Evolutionary conservation across 2,329 filamentous ascomycete species (phyloP), one percentile per base, ranked within the genome.

Genomic region (Trichoderma sp.): DNA sequence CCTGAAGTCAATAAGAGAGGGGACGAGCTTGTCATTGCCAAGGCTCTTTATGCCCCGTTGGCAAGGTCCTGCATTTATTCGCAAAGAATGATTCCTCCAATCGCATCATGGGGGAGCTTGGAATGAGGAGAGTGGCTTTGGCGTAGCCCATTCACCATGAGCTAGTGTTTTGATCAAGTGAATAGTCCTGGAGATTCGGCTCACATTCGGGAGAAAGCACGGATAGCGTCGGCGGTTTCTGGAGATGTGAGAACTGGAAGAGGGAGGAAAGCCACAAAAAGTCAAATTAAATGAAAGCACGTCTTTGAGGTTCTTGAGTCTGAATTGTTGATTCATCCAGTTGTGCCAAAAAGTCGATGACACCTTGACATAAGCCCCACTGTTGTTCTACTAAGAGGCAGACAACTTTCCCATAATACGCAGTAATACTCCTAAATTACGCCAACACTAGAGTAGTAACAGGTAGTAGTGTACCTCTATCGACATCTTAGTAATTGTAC

Each of bases 71-170:
- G 28, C 12, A 50, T 53, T 53, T 28, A 36, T 69, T 11, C 57
- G 55, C 67, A 47, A n/a, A 8, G 39, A 69, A 53, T 53, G 55
- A 69, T 68, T 61, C 66, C 66, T 68, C 66, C 66, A 68, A 68
- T 68, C 55, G 32, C 30, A 30, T 15, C n/a, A 20, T 15, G 20
- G 7, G 1, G 9, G 36, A 58, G 39, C 11, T 28, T 23, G 28
- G 9, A 30, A 50, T 28, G 36, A 20, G 36, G 23, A 28, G 59
- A 20, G 59, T 9, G 26, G 62, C 62, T 50, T 50, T 64, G 26
- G n/a, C 6, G 11, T 64, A 32, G 36, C 3, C 39, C 6, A 20
- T 50, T 32, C 26, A 20, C 17, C 28, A 28, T 34, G 4, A 28
- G 28, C 7, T 23, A 50, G 11, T 23, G 47, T 20, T 2, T 53